A percentile compares a stretch with the other conserved stretches of the same genome.
Evolutionary conservation across 805 yeast species (phyloP).

Genomic region (Metschnikowia lochheadii): DNA sequence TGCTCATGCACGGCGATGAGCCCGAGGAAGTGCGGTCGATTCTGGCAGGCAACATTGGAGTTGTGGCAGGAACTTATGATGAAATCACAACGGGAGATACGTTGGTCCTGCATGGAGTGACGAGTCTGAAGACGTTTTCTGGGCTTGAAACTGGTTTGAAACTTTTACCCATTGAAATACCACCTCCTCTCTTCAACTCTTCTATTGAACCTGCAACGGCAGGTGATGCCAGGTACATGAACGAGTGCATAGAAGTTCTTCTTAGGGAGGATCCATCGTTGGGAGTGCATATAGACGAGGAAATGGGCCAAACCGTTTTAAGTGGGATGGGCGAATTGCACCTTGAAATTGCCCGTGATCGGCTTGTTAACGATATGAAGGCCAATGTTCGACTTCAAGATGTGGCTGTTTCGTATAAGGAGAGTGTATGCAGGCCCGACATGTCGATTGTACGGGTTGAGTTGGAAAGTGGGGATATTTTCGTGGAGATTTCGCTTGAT

Average conservation of each 20-base stretch:
- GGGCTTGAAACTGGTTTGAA: conserved; percentile 42
- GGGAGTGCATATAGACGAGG: conserved; percentile 68
- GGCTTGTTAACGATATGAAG: conserved; percentile 75
- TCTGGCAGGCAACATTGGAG: conserved; percentile 85
- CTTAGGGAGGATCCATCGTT: conserved; percentile 91
- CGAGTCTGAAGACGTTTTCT: conserved; percentile 34
- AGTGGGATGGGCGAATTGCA: conserved; percentile 98
- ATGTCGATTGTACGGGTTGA: conserved; percentile 16
- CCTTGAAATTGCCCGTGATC: conserved; percentile 78
- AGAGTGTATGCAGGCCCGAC: conserved; percentile 40
- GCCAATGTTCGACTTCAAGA: conserved; percentile 79
- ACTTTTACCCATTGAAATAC: conserved; percentile 74
- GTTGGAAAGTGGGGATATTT: conserved; percentile 20
- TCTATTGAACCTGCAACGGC: conserved; percentile 78
- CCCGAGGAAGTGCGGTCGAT: conserved; percentile 68
- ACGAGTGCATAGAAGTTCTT: conserved; percentile 59
- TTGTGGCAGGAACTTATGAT: conserved; percentile 65
- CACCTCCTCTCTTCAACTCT: conserved; percentile 90
- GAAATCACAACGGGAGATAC: conserved; percentile 90
- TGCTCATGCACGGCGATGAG: conserved; percentile 83
- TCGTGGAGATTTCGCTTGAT: conserved; percentile 28
- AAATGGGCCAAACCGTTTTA: conserved; percentile 80
- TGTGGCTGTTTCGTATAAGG: conserved; percentile 87
- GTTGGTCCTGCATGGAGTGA: conserved; percentile 56
- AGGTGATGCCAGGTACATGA: conserved; percentile 74